Evolutionary conservation across 129 eudicot species (phyloP).

Genomic region (Helichrysum umbraculigerum): DNA sequence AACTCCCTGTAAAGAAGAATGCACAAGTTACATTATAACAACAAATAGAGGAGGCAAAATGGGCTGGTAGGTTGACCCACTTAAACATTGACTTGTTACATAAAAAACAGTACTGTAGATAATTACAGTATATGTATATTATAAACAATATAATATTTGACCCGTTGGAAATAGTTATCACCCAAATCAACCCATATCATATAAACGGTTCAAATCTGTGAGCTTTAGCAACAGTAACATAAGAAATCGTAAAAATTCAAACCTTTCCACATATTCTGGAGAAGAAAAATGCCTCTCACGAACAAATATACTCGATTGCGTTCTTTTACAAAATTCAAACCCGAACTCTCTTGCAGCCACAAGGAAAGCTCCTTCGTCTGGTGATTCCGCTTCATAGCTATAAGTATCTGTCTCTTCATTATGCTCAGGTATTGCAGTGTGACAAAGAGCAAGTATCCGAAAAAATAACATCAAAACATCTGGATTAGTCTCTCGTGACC

Average conservation of each 20-base stretch:
- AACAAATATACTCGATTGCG: conserved; percentile 83
- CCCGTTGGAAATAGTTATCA: not conserved
- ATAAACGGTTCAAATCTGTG: not conserved
- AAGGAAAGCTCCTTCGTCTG: conserved; percentile 97
- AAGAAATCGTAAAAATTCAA: conserved; percentile 4
- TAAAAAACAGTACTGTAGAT: no score
- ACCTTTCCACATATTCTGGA: conserved; percentile 83
- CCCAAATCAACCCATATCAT: not conserved
- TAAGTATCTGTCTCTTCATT: conserved; percentile 67
- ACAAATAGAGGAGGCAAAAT: not conserved
- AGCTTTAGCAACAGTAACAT: conserved; percentile 14
- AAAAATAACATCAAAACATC: conserved; percentile 67
- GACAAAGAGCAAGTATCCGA: conserved; percentile 87
- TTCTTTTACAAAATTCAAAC: conserved; percentile 78
- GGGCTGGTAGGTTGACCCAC: not conserved
- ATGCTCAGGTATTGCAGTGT: conserved; percentile 92
- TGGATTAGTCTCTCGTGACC: conserved; percentile 67
- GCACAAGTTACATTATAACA: not conserved
- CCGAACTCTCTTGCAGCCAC: conserved; percentile 99
- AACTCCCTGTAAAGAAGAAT: conserved; percentile 60
- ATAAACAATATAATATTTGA: not conserved
- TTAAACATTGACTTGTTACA: not conserved
- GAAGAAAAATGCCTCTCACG: conserved; percentile 67
- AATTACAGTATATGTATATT: no score
- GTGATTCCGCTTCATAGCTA: conserved; percentile 94